These are phyloP conservation scores for Fusarium sp. DNA, from an alignment of 2,329 filamentous ascomycete genomes.

Conservation along the genomic window DNA sequence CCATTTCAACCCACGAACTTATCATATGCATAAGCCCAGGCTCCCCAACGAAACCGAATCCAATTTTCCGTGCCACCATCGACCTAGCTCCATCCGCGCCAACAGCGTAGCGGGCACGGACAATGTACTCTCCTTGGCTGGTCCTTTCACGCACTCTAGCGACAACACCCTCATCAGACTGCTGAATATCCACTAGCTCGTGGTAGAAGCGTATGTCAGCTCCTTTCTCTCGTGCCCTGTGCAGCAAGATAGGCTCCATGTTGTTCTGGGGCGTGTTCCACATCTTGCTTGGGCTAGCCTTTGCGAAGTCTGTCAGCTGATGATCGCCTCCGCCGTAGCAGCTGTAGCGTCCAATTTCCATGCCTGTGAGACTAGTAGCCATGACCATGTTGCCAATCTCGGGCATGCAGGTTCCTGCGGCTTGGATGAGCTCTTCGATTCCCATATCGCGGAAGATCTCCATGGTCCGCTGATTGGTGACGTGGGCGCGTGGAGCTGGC, in stretches of 20 bases:
- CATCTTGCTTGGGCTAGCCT: slow-evolving; percentile 23
- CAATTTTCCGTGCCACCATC: slow-evolving; percentile 10
- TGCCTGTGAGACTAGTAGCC: slow-evolving; percentile 21
- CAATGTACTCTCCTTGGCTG: slow-evolving; percentile 4
- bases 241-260: slow-evolving; percentile 12
- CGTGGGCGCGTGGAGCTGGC: slow-evolving; percentile 18
- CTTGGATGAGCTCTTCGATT: slow-evolving; percentile 2
- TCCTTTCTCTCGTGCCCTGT: slow-evolving; percentile 3
- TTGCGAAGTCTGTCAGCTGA: slow-evolving; percentile 22
- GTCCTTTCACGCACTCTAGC: slow-evolving; percentile 19
- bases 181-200: slow-evolving; percentile 19
- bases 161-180: slow-evolving; percentile 8
- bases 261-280: slow-evolving; percentile 9
- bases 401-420: slow-evolving; percentile 2
- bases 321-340: slow-evolving; percentile 23
- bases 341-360: slow-evolving; percentile 18
- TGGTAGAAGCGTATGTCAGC: slow-evolving; percentile 27
- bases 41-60: slow-evolving; percentile 22
- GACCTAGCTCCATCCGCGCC: slow-evolving; percentile 27
- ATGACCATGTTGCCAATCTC: slow-evolving; percentile 17
- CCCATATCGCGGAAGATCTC: slow-evolving; percentile 27
- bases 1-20: slow-evolving; percentile 25
- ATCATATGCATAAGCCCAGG: slow-evolving; percentile 24
- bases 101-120: slow-evolving; percentile 19
- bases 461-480: slow-evolving; percentile 27